Evolutionary conservation across 2,329 filamentous ascomycete genomes (phyloP), one percentile per base, ranked within the genome.

Genomic region (Colletotrichum noveboracense): DNA sequence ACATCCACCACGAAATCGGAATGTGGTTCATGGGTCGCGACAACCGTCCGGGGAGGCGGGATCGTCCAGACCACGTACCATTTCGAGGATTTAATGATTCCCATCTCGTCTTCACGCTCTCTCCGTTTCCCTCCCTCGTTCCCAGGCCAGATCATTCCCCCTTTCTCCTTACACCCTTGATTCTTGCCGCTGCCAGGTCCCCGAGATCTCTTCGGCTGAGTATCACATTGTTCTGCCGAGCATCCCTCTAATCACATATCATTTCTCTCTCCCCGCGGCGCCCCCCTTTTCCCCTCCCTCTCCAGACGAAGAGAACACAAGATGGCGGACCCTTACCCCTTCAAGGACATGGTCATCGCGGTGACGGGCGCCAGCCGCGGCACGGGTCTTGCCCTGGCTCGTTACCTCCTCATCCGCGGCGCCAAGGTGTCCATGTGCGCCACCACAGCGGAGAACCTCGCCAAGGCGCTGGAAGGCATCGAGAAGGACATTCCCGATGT

Each of bases 371-470:
- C 66, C 13, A 74, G 71, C 34, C 71, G 71, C 26, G 66, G 71
- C 28, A 74, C 79, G 60, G 79, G 79, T 56, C 74, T 75, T 28
- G 76, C 72, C n/a, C 76, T 79, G 52, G 70, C 77, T 7, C 48
- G 66, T n/a, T 79, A 78, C 58, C 64, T 78, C 18, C 78, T 78
- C n/a, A 77, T 74, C 13, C 76, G 82, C n/a, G 82, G 82, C 9
- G 82, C 82, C n/a, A 80, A 76, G 28, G 77, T 84, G 3, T 84
- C 83, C 8, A 79, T 82, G 67, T 79, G 79, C 18, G 80, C 80
- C n/a, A 78, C 81, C 2, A 79, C 80, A 7, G 77, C 78, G 28
- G 78, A 80, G 8, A 83, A 82, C 21, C 61, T 84, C 18, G 78
- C 79, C 16, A 79, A 80, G 13, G 77, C 80, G 1, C 58, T 79